Percentiles rank a stretch among this genome's conserved stretches.
Evolutionary conservation across 306 rosid genomes (phyloP).

Genomic region (Spatholobus suberectus): DNA sequence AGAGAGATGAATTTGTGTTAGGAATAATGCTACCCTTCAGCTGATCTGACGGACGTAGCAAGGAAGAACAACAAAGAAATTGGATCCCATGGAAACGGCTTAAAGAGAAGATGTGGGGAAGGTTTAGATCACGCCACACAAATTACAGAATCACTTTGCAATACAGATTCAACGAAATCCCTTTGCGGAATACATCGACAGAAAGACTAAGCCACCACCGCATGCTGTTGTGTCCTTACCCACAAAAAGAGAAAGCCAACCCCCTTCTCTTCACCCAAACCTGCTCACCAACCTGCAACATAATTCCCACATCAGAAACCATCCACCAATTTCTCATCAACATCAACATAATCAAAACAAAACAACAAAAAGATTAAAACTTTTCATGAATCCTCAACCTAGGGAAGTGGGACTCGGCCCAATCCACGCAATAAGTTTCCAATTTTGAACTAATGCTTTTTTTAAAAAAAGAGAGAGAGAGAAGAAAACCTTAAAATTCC

Average conservation of each 20-base stretch:
- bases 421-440: neutral
- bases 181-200: conserved; percentile 84
- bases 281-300: conserved; percentile 42
- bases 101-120: neutral
- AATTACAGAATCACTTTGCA: conserved; percentile 94
- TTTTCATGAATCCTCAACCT: neutral
- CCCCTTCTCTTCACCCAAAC: conserved; percentile 22
- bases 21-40: conserved; percentile 49
- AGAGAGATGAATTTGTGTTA: neutral
- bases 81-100: conserved; percentile 77
- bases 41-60: conserved; percentile 91
- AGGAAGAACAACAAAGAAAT: conserved; percentile 74
- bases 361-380: neutral
- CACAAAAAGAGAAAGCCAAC: conserved; percentile 37
- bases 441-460: neutral
- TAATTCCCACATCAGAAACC: conserved; percentile 34
- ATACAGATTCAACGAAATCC: conserved; percentile 79
- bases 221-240: conserved; percentile 75
- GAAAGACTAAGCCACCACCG: conserved; percentile 81
- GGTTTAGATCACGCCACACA: conserved; percentile 4
- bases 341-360: neutral
- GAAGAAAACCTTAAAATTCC: neutral
- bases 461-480: too few relatives aligned
- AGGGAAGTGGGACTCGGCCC: neutral
- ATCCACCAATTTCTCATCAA: neutral